Percentiles rank a stretch among this genome's conserved stretches.
Conservation (phyloP, 2,329 filamentous ascomycete species). For the Paradendryphiella salina region DNA sequence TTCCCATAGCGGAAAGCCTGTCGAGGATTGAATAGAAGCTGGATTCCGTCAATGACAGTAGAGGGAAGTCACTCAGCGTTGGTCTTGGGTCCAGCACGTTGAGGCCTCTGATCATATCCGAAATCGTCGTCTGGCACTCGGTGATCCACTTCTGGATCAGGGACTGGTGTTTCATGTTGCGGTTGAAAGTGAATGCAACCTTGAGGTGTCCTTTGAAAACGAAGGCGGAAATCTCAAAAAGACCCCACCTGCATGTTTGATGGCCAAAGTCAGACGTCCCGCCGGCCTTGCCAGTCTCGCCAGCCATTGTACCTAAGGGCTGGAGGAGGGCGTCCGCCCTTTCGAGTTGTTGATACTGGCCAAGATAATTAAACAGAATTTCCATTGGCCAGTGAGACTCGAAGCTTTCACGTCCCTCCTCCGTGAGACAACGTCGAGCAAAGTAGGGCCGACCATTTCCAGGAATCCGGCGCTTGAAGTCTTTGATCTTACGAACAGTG, state of each 20-base stretch:
- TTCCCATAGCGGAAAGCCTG: constrained; percentile 46
- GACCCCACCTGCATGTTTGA: constrained; percentile 51
- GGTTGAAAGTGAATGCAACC: constrained; percentile 57
- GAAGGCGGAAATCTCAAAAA: constrained; percentile 59
- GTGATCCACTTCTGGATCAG: constrained; percentile 51
- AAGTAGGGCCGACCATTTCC: constrained; percentile 54
- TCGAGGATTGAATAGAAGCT: constrained; percentile 47
- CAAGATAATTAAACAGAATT: constrained; percentile 62
- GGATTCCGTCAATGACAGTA: constrained; percentile 51
- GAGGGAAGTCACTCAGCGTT: constrained; percentile 52
- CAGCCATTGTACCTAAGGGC: constrained; percentile 51
- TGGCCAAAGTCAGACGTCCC: constrained; percentile 53
- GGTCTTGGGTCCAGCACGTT: constrained; percentile 33
- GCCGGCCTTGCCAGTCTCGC: constrained; percentile 51
- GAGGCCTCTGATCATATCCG: constrained; percentile 34
- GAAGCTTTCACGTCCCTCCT: constrained; percentile 35
- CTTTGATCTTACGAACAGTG: constrained; percentile 60
- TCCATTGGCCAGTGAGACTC: constrained; percentile 55
- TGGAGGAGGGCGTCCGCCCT: constrained; percentile 51
- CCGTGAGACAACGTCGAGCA: constrained; percentile 35
- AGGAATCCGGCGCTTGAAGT: constrained; percentile 50
- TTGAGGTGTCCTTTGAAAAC: constrained; percentile 53
- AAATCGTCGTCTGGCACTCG: constrained; percentile 43
- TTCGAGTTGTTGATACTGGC: constrained; percentile 55
- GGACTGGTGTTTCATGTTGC: constrained; percentile 52